These are phyloP conservation scores for Fusarium stilboides DNA, from an alignment of 2,329 filamentous ascomycete genomes.

Conservation along the genomic window DNA sequence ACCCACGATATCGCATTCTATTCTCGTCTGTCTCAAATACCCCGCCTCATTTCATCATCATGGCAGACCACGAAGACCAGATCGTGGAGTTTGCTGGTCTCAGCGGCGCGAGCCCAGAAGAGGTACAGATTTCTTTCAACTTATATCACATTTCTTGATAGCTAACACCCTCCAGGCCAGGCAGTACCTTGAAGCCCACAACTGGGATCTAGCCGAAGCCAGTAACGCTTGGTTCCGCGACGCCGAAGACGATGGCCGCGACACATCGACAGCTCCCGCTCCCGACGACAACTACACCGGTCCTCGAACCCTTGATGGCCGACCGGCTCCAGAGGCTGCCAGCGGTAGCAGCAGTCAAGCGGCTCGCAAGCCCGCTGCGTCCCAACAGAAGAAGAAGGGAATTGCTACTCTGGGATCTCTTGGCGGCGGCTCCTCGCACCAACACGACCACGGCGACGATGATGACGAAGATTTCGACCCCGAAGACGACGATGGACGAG, in stretches of 20 bases:
- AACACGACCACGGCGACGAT: conserved; percentile 71
- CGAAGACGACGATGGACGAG: conserved; percentile 70
- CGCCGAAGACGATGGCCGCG: conserved; percentile 64
- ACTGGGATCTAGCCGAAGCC: conserved; percentile 77
- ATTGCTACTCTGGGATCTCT: conserved; percentile 73
- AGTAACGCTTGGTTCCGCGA: conserved; percentile 73
- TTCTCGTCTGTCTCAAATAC: conserved; percentile 23
- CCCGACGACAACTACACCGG: conserved; percentile 67
- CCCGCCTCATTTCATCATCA: conserved; percentile 47
- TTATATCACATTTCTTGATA: not conserved
- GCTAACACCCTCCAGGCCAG: conserved; percentile 66
- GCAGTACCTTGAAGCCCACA: conserved; percentile 74
- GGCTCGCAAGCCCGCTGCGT: conserved; percentile 54
- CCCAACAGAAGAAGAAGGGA: conserved; percentile 70
- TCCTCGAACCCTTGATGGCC: conserved; percentile 74
- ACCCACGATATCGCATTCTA: not conserved
- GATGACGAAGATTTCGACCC: conserved; percentile 70
- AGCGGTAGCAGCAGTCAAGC: conserved; percentile 45
- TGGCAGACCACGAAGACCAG: conserved; percentile 52
- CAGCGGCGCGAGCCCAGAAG: conserved; percentile 48
- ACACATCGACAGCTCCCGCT: conserved; percentile 59
- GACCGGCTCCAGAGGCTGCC: conserved; percentile 66
- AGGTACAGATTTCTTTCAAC: conserved; percentile 37
- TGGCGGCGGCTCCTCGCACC: conserved; percentile 62
- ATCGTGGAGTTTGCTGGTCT: conserved; percentile 51